Evolutionary conservation across 257 asterid genomes (phyloP), one percentile per base, ranked within the genome.

Genomic region (Schizonepeta tenuifolia): DNA sequence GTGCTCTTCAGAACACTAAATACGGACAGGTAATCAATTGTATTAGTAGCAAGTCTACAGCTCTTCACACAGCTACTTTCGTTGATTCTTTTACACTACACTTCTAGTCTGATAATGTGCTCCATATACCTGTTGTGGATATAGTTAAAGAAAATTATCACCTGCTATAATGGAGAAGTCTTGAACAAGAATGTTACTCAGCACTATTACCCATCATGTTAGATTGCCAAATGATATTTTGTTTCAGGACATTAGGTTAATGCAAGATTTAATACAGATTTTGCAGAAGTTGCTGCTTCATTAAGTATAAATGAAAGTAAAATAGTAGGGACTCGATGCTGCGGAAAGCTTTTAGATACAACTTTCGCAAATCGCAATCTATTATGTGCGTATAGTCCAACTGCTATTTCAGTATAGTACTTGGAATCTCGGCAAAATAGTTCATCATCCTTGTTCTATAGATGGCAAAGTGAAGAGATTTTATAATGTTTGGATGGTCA

Each of bases 1-100:
- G 98, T 95, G 47, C 89, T 95, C 67, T 95, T 95, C 84, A 81
- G 98, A 80, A 95, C 99, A 40, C 84, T 92, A 14, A 95, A 95
- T 83, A 87, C 97, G 0, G 99, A 95, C 91, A 95, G 99, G 99
- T 91, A 81, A 78, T n/a, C n/a, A n/a, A n/a, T 28, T 64, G 21
- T 26, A 18, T 17, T 28, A 21, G 6, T 53, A 33, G 24, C 60
- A 70, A 44, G 55, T 53, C 65, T 20, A 9, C n/a, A 35, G 28
- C 66, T 63, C 69, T 72, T 53, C 71, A 51, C 36, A 36, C 12
- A 8, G 58, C 67, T 67, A 26, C 21, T 35, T 15, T 28, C 11
- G 56, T 50, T 49, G 31, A 28, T 47, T 50, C 31, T 67, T 58
- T 51, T 60, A 12, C 28, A 67, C 56, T 26, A 7, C 66, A 35